Conservation (phyloP, 257 asterid genomes). For the Solanum sejunctum region DNA sequence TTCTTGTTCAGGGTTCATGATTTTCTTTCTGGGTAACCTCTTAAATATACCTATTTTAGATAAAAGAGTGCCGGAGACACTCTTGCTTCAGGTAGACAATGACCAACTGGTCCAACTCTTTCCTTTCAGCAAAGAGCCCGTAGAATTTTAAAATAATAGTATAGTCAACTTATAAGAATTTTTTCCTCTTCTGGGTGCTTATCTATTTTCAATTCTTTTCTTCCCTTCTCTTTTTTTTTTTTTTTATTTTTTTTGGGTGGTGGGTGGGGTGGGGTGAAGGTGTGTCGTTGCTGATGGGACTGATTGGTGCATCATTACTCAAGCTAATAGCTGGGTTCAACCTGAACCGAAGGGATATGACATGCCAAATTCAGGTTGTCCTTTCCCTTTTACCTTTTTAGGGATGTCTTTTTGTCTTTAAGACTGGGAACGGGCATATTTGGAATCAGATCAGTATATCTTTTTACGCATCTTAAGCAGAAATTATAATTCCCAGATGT, state of each 20-base stretch:
- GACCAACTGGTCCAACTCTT: background rate
- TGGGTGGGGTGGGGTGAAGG: background rate
- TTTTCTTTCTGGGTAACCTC: background rate
- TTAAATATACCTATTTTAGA: background rate
- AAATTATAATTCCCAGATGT: background rate
- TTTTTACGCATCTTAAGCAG: background rate
- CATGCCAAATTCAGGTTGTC: background rate
- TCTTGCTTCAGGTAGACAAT: background rate
- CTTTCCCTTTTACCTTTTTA: background rate
- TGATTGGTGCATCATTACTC: background rate
- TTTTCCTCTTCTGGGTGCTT: background rate
- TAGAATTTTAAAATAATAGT: background rate
- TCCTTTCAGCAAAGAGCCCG: background rate
- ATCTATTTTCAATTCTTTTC: background rate
- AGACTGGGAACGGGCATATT: background rate
- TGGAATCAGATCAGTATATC: background rate
- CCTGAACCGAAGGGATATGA: background rate
- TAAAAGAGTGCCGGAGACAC: background rate
- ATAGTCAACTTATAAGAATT: background rate
- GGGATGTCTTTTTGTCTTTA: background rate
- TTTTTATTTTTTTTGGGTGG: too few relatives aligned
- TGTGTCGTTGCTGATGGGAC: background rate
- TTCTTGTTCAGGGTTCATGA: background rate
- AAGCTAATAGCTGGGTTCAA: background rate
- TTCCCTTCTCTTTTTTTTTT: background rate